A percentile compares a stretch with the other conserved stretches of the same genome.
phyloP scores from a whole-genome alignment of 2,329 filamentous ascomycete genomes.

The Botrytis fragariae region DNA sequence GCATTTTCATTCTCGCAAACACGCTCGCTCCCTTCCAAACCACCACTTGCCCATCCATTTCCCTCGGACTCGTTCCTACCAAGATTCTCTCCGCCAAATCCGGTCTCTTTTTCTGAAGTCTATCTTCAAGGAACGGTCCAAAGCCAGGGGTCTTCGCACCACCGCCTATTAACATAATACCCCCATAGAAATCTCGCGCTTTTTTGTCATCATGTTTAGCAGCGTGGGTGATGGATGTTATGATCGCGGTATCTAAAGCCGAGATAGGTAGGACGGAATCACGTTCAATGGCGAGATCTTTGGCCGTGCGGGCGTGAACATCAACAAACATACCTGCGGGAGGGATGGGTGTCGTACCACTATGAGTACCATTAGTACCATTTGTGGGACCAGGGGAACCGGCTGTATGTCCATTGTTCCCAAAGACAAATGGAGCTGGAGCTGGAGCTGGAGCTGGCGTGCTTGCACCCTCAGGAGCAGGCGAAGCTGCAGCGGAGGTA shows the following conservation, averaged over 20 bases:
- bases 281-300: conserved; percentile 61
- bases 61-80: conserved; percentile 72
- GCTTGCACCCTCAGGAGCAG: conserved; percentile 71
- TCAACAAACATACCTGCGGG: conserved; percentile 40
- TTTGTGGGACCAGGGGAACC: conserved; percentile 36
- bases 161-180: conserved; percentile 87
- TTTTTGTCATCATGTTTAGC: conserved; percentile 89
- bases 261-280: conserved; percentile 80
- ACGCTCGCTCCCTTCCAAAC: conserved; percentile 98
- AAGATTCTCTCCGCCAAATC: conserved; percentile 60
- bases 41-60: conserved; percentile 96
- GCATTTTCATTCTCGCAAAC: conserved; percentile 79
- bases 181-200: conserved; percentile 81
- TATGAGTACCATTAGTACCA: conserved; percentile 46
- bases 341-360: conserved; percentile 47
- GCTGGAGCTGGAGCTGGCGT: conserved; percentile 64
- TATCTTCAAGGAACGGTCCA: conserved; percentile 78
- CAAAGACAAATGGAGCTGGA: conserved; percentile 53
- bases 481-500: conserved; percentile 77
- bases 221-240: conserved; percentile 84
- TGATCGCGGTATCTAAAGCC: conserved; percentile 83
- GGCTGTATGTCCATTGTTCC: conserved; percentile 29
- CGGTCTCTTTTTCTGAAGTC: conserved; percentile 64
- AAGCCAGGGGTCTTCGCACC: conserved; percentile 79
- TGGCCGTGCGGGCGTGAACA: conserved; percentile 43